phyloP scores from a whole-genome alignment of 805 yeast species.

The Candida silvatica region DNA sequence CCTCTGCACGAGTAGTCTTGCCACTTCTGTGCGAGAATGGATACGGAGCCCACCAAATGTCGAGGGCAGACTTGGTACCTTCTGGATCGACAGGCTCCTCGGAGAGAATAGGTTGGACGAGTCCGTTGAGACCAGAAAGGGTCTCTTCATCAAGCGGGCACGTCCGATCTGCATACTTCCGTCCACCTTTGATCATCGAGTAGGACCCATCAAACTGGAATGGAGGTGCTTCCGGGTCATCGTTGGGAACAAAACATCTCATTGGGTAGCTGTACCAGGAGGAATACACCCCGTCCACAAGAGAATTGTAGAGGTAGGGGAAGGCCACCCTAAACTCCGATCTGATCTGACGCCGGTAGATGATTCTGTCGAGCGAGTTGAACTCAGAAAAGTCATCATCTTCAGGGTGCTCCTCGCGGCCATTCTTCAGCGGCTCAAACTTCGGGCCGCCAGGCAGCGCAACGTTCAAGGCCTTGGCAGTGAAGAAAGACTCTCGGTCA shows the following conservation, averaged over 20 bases:
- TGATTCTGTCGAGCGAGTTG: conserved; percentile 79
- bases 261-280: conserved; percentile 61
- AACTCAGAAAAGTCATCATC: conserved; percentile 81
- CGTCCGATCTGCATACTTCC: conserved; percentile 6
- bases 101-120: conserved; percentile 42
- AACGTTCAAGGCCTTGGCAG: conserved; percentile 83
- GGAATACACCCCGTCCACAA: conserved; percentile 55
- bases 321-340: conserved; percentile 84
- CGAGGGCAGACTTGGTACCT: conserved; percentile 48
- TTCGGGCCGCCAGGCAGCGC: conserved; percentile 95
- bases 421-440: conserved; percentile 76
- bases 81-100: conserved; percentile 37
- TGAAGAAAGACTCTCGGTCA: conserved; percentile 71
- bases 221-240: conserved; percentile 42
- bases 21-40: conserved; percentile 81
- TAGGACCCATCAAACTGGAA: conserved; percentile 46
- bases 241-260: conserved; percentile 37
- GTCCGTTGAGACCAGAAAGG: conserved; percentile 3
- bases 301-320: conserved; percentile 76
- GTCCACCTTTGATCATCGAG: conserved; percentile 38
- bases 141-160: not conserved
- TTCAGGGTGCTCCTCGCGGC: conserved; percentile 50
- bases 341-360: conserved; percentile 66
- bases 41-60: conserved; percentile 71
- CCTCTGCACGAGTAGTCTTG: conserved; percentile 71